These are phyloP conservation scores for Thoreauomyces humboldtii DNA, from an alignment of 192 early-diverging fungal species.

Conservation along the genomic window DNA sequence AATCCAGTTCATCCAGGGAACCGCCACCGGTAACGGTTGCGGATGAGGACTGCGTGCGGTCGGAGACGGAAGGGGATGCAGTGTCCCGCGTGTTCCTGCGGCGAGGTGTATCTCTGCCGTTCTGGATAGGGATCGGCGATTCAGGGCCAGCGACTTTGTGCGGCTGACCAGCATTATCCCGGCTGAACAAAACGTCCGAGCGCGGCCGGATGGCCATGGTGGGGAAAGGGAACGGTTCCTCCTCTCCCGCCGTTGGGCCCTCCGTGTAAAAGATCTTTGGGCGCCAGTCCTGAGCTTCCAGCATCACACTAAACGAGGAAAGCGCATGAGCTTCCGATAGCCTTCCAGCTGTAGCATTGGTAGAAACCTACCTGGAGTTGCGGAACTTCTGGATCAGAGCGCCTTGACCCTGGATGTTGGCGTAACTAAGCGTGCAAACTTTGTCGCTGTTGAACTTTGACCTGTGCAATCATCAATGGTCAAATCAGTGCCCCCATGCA, in stretches of 20 bases:
- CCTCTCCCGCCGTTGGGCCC: slow-evolving; percentile 58
- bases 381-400: slow-evolving; percentile 75
- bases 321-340: too few relatives aligned
- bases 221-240: slow-evolving; percentile 64
- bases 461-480: slow-evolving; percentile 31
- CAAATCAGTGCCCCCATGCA: too few relatives aligned
- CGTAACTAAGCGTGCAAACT: slow-evolving; percentile 69
- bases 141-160: slow-evolving; percentile 1
- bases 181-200: slow-evolving; percentile 39
- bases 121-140: not conserved
- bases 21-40: not conserved
- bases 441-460: slow-evolving; percentile 79
- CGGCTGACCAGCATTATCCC: slow-evolving; percentile 31
- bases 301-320: slow-evolving; percentile 68
- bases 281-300: slow-evolving; percentile 68
- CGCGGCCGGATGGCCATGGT: slow-evolving; percentile 35
- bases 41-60: not conserved
- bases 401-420: slow-evolving; percentile 73
- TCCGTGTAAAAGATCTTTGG: slow-evolving; percentile 72
- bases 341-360: too few relatives aligned
- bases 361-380: slow-evolving; percentile 65
- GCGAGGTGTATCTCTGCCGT: not conserved
- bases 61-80: not conserved
- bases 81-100: not conserved
- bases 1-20: slow-evolving; percentile 11